A percentile compares a stretch with the other conserved stretches of the same genome.
These are phyloP conservation scores for Dendrobium nobile DNA, from an alignment of 106 monocot species.

Conservation along the genomic window DNA sequence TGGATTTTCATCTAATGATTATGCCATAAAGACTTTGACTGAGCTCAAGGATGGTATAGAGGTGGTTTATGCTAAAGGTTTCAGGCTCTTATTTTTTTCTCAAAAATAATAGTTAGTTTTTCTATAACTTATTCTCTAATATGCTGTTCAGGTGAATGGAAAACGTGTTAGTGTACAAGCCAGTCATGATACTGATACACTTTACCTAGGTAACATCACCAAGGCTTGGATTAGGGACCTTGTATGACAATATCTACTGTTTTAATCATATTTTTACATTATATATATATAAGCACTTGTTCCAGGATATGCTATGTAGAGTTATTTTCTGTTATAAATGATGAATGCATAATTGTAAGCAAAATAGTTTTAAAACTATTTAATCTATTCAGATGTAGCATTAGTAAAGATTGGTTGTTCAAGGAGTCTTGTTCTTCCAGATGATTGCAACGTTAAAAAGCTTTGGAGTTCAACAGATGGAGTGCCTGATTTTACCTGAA, in stretches of 20 bases:
- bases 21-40: constrained; percentile 43
- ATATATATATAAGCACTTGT: no score
- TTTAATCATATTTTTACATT: neutral
- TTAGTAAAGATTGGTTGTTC: neutral
- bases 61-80: constrained; percentile 29
- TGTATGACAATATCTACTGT: constrained; percentile 13
- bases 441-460: constrained; percentile 40
- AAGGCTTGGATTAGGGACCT: constrained; percentile 56
- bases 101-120: no score
- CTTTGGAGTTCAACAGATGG: constrained; percentile 33
- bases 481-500: constrained; percentile 29
- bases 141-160: constrained; percentile 35
- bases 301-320: no score
- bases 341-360: no score
- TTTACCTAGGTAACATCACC: constrained; percentile 54
- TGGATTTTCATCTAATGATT: constrained; percentile 27
- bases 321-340: neutral
- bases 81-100: neutral
- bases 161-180: constrained; percentile 25
- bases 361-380: neutral
- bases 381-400: neutral
- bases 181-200: constrained; percentile 38
- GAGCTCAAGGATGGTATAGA: constrained; percentile 57
- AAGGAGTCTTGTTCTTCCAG: constrained; percentile 13
- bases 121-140: no score